A percentile compares a stretch with the other conserved stretches of the same genome.
phyloP scores from a whole-genome alignment of 202 grass and related monocot genomes.

The Zizania palustris region DNA sequence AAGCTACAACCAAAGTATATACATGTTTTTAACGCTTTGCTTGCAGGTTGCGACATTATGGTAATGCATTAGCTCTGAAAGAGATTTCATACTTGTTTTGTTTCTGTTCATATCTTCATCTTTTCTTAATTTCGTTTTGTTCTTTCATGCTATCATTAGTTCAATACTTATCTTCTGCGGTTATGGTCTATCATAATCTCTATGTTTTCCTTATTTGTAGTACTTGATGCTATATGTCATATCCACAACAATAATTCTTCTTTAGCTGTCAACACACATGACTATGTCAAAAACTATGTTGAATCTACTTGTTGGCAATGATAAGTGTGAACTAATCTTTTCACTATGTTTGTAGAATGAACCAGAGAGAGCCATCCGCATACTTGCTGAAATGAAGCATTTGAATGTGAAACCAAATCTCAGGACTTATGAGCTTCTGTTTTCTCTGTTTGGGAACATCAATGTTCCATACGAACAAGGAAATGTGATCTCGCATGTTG shows the following conservation, averaged over 20 bases:
- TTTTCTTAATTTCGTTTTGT: constrained; percentile 22
- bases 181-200: constrained; percentile 16
- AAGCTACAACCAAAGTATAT: constrained; percentile 54
- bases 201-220: constrained; percentile 17
- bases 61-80: constrained; percentile 50
- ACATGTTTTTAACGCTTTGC: constrained; percentile 61
- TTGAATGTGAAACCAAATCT: constrained; percentile 65
- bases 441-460: constrained; percentile 77
- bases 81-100: constrained; percentile 26
- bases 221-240: constrained; percentile 3
- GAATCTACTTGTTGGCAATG: constrained; percentile 7
- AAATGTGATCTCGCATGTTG: constrained; percentile 75
- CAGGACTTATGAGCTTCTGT: constrained; percentile 71
- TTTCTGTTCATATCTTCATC: constrained; percentile 15
- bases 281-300: not conserved
- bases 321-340: constrained; percentile 27
- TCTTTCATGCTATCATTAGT: not conserved
- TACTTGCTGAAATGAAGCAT: constrained; percentile 75
- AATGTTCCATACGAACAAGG: constrained; percentile 89
- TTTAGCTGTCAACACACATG: constrained; percentile 5
- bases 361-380: constrained; percentile 67
- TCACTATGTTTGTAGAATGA: constrained; percentile 64
- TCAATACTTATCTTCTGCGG: not conserved
- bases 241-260: not conserved
- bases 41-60: constrained; percentile 71